Evolutionary conservation across 345 rosid genomes (phyloP), one percentile per base, ranked within the genome.

Genomic region (Mallotus nudiflorus): DNA sequence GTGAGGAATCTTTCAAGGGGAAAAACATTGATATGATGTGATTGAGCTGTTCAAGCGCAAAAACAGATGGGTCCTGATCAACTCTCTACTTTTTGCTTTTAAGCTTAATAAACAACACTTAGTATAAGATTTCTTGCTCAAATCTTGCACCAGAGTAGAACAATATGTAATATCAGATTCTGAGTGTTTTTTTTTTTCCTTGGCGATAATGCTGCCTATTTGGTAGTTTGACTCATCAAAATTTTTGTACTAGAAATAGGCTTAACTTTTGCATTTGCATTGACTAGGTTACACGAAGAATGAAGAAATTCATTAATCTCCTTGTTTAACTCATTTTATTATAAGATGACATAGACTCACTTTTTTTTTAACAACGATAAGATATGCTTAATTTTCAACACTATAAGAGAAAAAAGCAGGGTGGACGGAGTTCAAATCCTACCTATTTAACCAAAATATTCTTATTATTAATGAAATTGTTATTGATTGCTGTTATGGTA

Each of bases 21-120:
- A 54, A 25, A 9, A 31, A 57, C 8, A 31, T 11, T 19, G 29
- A 33, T 3, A 31, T 50, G 45, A 50, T 3, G 29, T 35, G 44
- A 66, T 35, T 50, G 69, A 66, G n/a, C 45, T 11, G 19, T 48
- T 66, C 19, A 66, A 49, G n/a, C 42, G 31, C 44, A 10, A 33
- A 50, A 66, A n/a, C 45, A 11, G 10, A 16, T 66, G 46, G 42
- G 40, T 4, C 11, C 19, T 20, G n/a, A n/a, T 33, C 37, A 33
- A 6, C 4, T 6, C 37, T 33, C 37, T 33, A 33, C 0, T 51
- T 51, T 52, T 52, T 12, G 9, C 9, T 0, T 58, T 29, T 33
- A 16, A 5, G 5, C 4, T 0, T 19, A 58, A 58, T 33, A 24
- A 58, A 13, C 18, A 39, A 39, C 42, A 31, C 22, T 35, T 35